phyloP scores from a whole-genome alignment of 352 stramenopile species.

The Hyaloperonospora brassicae region DNA sequence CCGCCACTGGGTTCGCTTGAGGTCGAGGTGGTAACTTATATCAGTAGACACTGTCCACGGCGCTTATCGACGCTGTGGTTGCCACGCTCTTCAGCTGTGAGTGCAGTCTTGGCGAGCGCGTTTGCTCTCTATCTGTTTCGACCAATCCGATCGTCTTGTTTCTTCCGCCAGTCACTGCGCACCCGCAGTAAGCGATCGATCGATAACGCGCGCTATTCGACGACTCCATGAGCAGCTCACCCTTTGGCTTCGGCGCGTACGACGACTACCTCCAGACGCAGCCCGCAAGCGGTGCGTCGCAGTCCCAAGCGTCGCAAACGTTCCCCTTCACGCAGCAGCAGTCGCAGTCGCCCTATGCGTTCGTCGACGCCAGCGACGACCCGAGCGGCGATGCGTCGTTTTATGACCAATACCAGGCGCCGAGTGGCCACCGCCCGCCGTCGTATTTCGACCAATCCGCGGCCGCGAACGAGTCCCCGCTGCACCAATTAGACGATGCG shows the following conservation, averaged over 20 bases:
- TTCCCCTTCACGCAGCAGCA: slow-evolving; percentile 37
- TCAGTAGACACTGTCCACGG: no score
- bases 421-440: slow-evolving; percentile 7
- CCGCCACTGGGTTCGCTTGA: no score
- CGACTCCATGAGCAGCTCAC: slow-evolving; percentile 25
- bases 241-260: slow-evolving; percentile 41
- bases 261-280: slow-evolving; percentile 56
- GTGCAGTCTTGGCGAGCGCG: no score
- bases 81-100: no score
- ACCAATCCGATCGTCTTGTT: slow-evolving; percentile 1
- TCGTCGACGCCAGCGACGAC: slow-evolving; percentile 55
- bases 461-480: slow-evolving; percentile 16
- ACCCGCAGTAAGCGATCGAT: not conserved
- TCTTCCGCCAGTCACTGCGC: no score
- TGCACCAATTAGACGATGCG: slow-evolving; percentile 35
- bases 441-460: slow-evolving; percentile 28
- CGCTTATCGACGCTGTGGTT: no score
- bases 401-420: slow-evolving; percentile 55
- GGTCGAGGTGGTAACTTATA: no score
- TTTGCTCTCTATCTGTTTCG: slow-evolving; percentile 7
- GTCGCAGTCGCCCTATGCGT: slow-evolving; percentile 51
- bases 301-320: slow-evolving; percentile 33
- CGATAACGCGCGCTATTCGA: not conserved
- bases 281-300: slow-evolving; percentile 35
- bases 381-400: slow-evolving; percentile 27